These are phyloP conservation scores for Tolypocladium tropicale DNA, from an alignment of 2,329 filamentous ascomycete species.

Conservation along the genomic window DNA sequence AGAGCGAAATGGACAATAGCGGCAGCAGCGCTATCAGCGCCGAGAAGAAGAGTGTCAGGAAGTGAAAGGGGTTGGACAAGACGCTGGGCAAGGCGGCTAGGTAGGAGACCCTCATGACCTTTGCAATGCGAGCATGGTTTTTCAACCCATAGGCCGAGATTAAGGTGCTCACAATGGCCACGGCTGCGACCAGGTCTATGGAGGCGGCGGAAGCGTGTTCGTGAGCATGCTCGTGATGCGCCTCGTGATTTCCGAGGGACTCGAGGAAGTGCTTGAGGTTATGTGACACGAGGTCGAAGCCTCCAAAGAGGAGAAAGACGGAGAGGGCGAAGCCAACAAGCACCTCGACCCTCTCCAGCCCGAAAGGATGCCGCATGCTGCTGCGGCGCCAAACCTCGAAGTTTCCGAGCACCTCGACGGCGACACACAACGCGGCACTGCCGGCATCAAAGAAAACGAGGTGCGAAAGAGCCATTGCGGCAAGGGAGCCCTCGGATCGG, in stretches of 20 bases:
- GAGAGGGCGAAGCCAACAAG: slow-evolving; percentile 94
- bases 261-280: slow-evolving; percentile 90
- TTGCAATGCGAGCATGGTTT: slow-evolving; percentile 87
- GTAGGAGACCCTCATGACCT: slow-evolving; percentile 78
- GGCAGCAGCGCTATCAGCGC: slow-evolving; percentile 70
- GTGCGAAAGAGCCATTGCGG: slow-evolving; percentile 86
- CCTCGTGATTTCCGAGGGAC: slow-evolving; percentile 44
- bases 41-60: slow-evolving; percentile 84
- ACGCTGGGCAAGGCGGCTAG: slow-evolving; percentile 74
- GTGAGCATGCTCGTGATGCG: slow-evolving; percentile 61
- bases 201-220: slow-evolving; percentile 60
- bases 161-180: slow-evolving; percentile 73
- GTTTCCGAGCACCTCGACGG: slow-evolving; percentile 86
- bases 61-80: slow-evolving; percentile 91
- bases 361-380: slow-evolving; percentile 88
- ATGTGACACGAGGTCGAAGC: slow-evolving; percentile 89
- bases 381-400: slow-evolving; percentile 97
- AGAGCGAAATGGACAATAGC: slow-evolving; percentile 69
- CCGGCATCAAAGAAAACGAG: slow-evolving; percentile 92
- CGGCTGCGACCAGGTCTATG: slow-evolving; percentile 69
- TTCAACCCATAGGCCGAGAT: slow-evolving; percentile 78
- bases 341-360: slow-evolving; percentile 83
- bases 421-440: slow-evolving; percentile 82
- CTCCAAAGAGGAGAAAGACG: slow-evolving; percentile 93
- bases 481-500: slow-evolving; percentile 74